A percentile compares a stretch with the other conserved stretches of the same genome.
Evolutionary conservation across 2,329 filamentous ascomycete species (phyloP).

Genomic region (Sporothrix phasma): DNA sequence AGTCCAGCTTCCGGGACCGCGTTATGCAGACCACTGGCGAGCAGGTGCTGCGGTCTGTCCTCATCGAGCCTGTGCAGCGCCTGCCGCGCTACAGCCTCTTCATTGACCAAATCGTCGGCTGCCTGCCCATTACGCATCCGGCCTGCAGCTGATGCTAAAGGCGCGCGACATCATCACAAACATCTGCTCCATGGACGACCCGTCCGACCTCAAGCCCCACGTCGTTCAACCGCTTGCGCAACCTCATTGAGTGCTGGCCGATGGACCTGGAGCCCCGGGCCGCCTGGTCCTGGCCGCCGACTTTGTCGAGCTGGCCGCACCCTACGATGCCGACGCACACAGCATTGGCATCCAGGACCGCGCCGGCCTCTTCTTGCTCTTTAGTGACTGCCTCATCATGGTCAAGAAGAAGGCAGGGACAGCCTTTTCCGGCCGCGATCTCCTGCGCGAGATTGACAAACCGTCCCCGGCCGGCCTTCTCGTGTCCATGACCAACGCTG

Average conservation of each 20-base stretch:
- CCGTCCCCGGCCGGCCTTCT: slow-evolving; percentile 55
- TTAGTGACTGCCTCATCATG: slow-evolving; percentile 70
- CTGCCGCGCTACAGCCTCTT: slow-evolving; percentile 90
- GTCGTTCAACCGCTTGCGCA: slow-evolving; percentile 63
- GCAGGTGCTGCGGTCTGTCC: slow-evolving; percentile 76
- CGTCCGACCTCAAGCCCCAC: slow-evolving; percentile 60
- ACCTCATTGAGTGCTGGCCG: slow-evolving; percentile 71
- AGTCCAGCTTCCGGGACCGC: slow-evolving; percentile 72
- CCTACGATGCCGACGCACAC: slow-evolving; percentile 42
- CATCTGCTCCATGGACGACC: slow-evolving; percentile 86
- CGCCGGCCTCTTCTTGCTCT: slow-evolving; percentile 69
- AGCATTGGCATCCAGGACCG: slow-evolving; percentile 40
- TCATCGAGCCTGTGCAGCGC: slow-evolving; percentile 94
- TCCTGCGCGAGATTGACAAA: slow-evolving; percentile 79
- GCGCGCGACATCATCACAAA: slow-evolving; percentile 90
- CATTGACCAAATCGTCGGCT: slow-evolving; percentile 88
- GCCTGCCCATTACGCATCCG: slow-evolving; percentile 75
- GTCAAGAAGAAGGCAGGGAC: slow-evolving; percentile 58
- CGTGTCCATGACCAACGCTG: slow-evolving; percentile 53
- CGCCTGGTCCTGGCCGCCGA: slow-evolving; percentile 75
- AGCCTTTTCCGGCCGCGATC: slow-evolving; percentile 59
- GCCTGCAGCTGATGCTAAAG: slow-evolving; percentile 76
- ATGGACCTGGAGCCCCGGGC: slow-evolving; percentile 60
- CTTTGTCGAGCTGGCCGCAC: slow-evolving; percentile 64
- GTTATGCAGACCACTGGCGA: slow-evolving; percentile 78